Evolutionary conservation across 2,329 filamentous ascomycete genomes (phyloP).

Genomic region (Ophiosphaerella herpotricha): DNA sequence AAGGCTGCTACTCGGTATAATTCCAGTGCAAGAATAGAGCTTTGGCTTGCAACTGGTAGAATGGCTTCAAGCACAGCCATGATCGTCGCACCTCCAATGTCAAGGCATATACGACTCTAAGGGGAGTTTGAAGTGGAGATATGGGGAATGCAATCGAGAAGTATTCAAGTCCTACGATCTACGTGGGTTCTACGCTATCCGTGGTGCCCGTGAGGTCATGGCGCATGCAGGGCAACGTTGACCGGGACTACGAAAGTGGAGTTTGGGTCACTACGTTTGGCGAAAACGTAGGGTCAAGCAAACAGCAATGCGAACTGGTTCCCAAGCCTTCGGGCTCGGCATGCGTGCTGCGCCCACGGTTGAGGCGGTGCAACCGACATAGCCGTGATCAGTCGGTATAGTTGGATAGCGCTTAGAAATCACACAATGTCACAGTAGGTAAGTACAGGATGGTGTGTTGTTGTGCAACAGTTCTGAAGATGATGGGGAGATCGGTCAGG

Average conservation of each 20-base stretch:
- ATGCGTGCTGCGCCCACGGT: conserved; percentile 7
- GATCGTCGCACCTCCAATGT: conserved; percentile 3
- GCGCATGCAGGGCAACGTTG: conserved; percentile 30
- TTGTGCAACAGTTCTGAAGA: background rate
- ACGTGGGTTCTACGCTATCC: conserved; percentile 15
- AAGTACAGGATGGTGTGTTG: background rate
- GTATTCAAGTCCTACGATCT: conserved; percentile 23
- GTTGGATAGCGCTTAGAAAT: too few relatives aligned
- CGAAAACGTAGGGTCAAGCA: conserved; percentile 6
- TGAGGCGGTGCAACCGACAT: conserved; percentile 12
- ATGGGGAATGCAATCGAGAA: conserved; percentile 9
- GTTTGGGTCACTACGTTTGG: conserved; percentile 26
- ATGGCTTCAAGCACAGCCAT: conserved; percentile 46
- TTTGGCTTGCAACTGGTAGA: conserved; percentile 39
- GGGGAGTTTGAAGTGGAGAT: conserved; percentile 12
- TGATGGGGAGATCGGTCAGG: background rate
- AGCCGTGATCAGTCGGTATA: background rate
- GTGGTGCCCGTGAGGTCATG: conserved; percentile 27
- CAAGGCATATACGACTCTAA: background rate
- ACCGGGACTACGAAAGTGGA: conserved; percentile 29
- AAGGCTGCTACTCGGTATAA: conserved; percentile 39
- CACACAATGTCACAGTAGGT: too few relatives aligned
- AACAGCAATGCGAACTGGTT: conserved; percentile 19
- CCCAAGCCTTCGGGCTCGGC: conserved; percentile 18
- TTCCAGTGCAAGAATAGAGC: conserved; percentile 39